These are phyloP conservation scores for Phanerochaete sordida DNA, from an alignment of 768 basidiomycete species.

Conservation along the genomic window DNA sequence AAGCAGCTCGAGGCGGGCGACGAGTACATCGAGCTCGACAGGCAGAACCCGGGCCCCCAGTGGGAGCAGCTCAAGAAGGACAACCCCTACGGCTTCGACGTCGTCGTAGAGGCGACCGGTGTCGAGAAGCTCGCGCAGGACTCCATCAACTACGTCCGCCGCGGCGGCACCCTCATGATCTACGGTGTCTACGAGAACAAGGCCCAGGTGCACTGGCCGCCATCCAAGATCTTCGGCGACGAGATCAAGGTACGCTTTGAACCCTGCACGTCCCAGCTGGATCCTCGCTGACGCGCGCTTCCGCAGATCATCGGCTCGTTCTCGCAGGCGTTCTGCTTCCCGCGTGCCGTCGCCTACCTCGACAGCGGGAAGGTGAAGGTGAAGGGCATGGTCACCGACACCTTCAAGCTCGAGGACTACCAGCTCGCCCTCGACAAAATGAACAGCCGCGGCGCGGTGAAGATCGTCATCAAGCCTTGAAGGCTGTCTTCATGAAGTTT, in stretches of 20 bases:
- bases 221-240: slow-evolving; percentile 75
- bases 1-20: slow-evolving; percentile 75
- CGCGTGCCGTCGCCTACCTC: slow-evolving; percentile 84
- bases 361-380: slow-evolving; percentile 82
- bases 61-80: slow-evolving; percentile 79
- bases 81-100: slow-evolving; percentile 86
- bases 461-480: slow-evolving; percentile 48
- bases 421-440: slow-evolving; percentile 66
- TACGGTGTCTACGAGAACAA: slow-evolving; percentile 92
- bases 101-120: slow-evolving; percentile 81
- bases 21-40: slow-evolving; percentile 83
- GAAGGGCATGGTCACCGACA: slow-evolving; percentile 72
- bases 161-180: slow-evolving; percentile 85
- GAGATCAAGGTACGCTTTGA: slow-evolving; percentile 51
- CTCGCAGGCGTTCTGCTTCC: slow-evolving; percentile 89
- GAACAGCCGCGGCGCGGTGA: slow-evolving; percentile 52
- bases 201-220: slow-evolving; percentile 83
- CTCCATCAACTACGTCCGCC: slow-evolving; percentile 83
- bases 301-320: slow-evolving; percentile 89
- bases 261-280: background rate
- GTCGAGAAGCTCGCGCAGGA: slow-evolving; percentile 86
- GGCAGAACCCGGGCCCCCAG: slow-evolving; percentile 68
- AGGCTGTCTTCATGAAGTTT: slow-evolving; percentile 8
- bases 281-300: background rate
- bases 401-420: slow-evolving; percentile 58